Percentiles rank a stretch among this genome's conserved stretches.
Conservation (phyloP, 2,329 filamentous ascomycete genomes). For the Tolypocladium ophioglossoides region DNA sequence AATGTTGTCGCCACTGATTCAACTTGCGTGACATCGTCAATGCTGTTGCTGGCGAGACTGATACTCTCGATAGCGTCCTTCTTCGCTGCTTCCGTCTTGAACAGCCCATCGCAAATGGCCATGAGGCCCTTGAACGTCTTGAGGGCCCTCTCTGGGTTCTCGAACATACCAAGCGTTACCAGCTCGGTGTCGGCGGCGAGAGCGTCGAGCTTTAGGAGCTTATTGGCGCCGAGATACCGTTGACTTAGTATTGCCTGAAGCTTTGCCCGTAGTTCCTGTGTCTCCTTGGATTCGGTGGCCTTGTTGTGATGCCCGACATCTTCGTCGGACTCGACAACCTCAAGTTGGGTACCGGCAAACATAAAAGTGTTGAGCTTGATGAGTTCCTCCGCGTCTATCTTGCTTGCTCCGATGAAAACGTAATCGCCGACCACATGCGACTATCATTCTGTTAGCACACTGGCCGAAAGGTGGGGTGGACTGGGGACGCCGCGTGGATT, state of each 20-base stretch:
- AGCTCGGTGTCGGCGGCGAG: constrained; percentile 65
- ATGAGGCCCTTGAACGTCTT: constrained; percentile 93
- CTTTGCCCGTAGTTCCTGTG: constrained; percentile 54
- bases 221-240: constrained; percentile 61
- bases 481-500: background rate
- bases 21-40: constrained; percentile 62
- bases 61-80: constrained; percentile 72
- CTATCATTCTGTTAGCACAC: constrained; percentile 52
- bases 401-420: constrained; percentile 55
- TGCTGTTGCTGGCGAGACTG: constrained; percentile 69
- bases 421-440: constrained; percentile 59
- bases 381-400: constrained; percentile 53
- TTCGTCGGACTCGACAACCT: constrained; percentile 40
- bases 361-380: constrained; percentile 56
- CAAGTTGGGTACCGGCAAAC: constrained; percentile 56
- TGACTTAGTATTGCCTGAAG: constrained; percentile 61
- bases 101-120: constrained; percentile 70
- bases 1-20: constrained; percentile 69
- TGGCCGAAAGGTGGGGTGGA: background rate
- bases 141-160: constrained; percentile 56
- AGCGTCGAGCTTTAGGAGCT: constrained; percentile 74
- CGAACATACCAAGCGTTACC: constrained; percentile 64
- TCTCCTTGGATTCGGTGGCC: constrained; percentile 36
- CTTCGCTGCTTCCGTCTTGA: constrained; percentile 62
- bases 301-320: constrained; percentile 21